A percentile compares a stretch with the other conserved stretches of the same genome.
phyloP scores from a whole-genome alignment of 163 green algal genomes.

The Coccomyxa subellipsoidea region DNA sequence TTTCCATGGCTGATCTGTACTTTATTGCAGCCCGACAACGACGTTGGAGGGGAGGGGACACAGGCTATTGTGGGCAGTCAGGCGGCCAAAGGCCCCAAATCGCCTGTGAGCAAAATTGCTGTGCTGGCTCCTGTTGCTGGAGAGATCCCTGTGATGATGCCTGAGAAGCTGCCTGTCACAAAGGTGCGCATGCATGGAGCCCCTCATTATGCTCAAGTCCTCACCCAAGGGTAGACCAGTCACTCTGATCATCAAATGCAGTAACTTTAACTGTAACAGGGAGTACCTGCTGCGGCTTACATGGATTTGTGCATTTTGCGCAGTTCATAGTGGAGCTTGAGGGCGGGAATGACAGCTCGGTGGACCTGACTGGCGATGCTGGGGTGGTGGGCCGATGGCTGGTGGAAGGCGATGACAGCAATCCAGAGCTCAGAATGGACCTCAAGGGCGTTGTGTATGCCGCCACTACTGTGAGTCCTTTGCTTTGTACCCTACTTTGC shows the following conservation, averaged over 20 bases:
- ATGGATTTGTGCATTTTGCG: too few relatives aligned
- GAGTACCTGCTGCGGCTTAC: not conserved
- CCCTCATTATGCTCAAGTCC: too few relatives aligned
- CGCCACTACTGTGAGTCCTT: not conserved
- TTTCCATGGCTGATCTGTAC: not conserved
- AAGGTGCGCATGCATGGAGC: too few relatives aligned
- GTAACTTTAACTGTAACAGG: not conserved
- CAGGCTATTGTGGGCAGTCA: not conserved
- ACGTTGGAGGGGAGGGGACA: not conserved
- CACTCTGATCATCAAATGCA: not conserved
- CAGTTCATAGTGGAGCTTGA: conserved; percentile 1
- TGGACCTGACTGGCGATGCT: conserved; percentile 22
- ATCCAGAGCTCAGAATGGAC: conserved; percentile 6
- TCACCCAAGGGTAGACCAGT: too few relatives aligned
- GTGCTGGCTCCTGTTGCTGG: not conserved
- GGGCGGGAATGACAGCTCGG: not conserved
- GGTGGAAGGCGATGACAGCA: not conserved
- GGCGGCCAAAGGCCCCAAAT: not conserved
- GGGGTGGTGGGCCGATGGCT: conserved; percentile 16
- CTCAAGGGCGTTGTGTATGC: conserved; percentile 13
- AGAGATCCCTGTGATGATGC: conserved; percentile 2
- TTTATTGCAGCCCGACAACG: not conserved
- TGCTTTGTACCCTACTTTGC: not conserved
- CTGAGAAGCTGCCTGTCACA: conserved; percentile 2
- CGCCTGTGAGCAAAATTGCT: not conserved